phyloP scores from a whole-genome alignment of 2,329 filamentous ascomycete species.

The Fusarium tupiense region DNA sequence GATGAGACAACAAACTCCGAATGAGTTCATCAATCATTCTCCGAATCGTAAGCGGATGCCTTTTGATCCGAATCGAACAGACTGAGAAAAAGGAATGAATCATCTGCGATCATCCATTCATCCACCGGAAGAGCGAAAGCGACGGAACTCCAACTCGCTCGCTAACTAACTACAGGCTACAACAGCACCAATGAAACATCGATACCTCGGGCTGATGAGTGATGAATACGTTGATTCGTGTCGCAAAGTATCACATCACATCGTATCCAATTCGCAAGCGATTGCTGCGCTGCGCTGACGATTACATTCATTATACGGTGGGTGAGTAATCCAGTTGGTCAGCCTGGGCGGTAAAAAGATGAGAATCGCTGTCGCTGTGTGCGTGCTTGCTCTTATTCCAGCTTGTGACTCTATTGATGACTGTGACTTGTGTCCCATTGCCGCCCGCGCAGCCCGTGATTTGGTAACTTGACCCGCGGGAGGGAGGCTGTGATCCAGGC shows the following conservation, averaged over 20 bases:
- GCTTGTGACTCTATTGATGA: slow-evolving; percentile 33
- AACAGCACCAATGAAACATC: slow-evolving; percentile 23
- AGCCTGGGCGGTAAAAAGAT: slow-evolving; percentile 8
- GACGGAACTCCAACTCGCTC: neutral
- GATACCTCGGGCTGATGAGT: slow-evolving; percentile 7
- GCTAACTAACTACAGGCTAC: neutral
- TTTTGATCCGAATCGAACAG: neutral
- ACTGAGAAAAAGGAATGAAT: slow-evolving; percentile 12
- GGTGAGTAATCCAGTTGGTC: slow-evolving; percentile 12
- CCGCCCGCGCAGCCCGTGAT: slow-evolving; percentile 26
- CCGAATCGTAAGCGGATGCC: slow-evolving; percentile 3
- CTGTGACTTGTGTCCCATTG: slow-evolving; percentile 26
- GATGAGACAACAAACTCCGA: slow-evolving; percentile 13
- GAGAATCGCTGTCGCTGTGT: neutral
- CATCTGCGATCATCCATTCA: neutral
- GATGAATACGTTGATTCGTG: slow-evolving; percentile 32
- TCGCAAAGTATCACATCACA: slow-evolving; percentile 1
- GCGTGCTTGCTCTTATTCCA: neutral
- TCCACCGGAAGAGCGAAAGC: neutral
- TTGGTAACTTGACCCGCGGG: slow-evolving; percentile 20
- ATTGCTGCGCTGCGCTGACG: slow-evolving; percentile 24
- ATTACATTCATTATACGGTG: slow-evolving; percentile 3
- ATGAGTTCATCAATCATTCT: neutral
- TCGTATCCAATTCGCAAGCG: neutral
- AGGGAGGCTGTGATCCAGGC: slow-evolving; percentile 24